phyloP scores from a whole-genome alignment of 2,329 filamentous ascomycete species.

The Hortaea sp. region DNA sequence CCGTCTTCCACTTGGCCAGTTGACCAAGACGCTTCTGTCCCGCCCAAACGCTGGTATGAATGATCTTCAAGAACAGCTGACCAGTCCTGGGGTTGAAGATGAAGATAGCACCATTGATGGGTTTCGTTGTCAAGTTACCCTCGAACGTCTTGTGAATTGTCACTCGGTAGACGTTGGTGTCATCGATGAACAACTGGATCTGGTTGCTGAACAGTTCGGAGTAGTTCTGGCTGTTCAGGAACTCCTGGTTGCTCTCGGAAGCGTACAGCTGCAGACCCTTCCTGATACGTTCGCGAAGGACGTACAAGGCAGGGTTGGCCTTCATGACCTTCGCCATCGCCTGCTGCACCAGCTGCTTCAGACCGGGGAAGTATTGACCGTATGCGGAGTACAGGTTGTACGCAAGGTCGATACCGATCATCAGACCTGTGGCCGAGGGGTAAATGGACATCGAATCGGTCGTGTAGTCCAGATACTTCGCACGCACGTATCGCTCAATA shows the following conservation, averaged over 20 bases:
- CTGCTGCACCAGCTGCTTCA: slow-evolving; percentile 92
- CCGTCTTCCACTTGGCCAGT: slow-evolving; percentile 98
- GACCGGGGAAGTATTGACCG: slow-evolving; percentile 94
- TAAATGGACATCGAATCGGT: slow-evolving; percentile 99
- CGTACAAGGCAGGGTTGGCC: slow-evolving; percentile 92
- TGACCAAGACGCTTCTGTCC: slow-evolving; percentile 98
- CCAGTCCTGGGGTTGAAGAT: slow-evolving; percentile 99
- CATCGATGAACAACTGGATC: slow-evolving; percentile 96
- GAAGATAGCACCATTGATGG: slow-evolving; percentile 98
- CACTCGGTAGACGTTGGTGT: slow-evolving; percentile 98
- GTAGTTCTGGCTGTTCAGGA: slow-evolving; percentile 98
- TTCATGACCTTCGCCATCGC: slow-evolving; percentile 99
- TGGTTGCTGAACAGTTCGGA: slow-evolving; percentile 98
- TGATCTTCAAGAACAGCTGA: slow-evolving; percentile 97
- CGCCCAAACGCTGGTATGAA: slow-evolving; percentile 98
- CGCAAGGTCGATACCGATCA: slow-evolving; percentile 94
- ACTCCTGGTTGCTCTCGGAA: slow-evolving; percentile 97
- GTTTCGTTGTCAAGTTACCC: slow-evolving; percentile 96
- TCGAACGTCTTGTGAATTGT: slow-evolving; percentile 99
- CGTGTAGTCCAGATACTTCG: slow-evolving; percentile 98
- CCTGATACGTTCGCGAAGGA: slow-evolving; percentile 91
- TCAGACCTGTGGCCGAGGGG: slow-evolving; percentile 87
- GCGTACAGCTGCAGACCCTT: slow-evolving; percentile 97
- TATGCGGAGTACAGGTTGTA: slow-evolving; percentile 99
- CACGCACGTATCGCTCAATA: slow-evolving; percentile 92